A percentile compares a stretch with the other conserved stretches of the same genome.
Evolutionary conservation across 192 early-diverging fungal species (phyloP).

Genomic region (Entophlyctis helioformis): DNA sequence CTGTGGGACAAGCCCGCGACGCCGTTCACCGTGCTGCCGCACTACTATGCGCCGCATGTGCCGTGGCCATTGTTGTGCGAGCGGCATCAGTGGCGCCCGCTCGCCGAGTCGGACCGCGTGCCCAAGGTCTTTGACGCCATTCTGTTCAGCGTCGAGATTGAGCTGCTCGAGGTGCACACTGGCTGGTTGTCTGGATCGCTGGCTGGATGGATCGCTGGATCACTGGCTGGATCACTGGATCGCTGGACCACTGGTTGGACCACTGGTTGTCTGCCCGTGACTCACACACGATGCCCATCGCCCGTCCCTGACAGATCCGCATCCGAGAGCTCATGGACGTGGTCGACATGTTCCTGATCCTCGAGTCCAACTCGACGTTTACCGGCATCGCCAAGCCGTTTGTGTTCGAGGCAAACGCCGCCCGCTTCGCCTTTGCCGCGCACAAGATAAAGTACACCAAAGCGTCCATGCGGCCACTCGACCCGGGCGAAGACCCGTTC

Average conservation of each 20-base stretch:
- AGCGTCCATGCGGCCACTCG: conserved; percentile 10
- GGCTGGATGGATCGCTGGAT: too few species aligned
- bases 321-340: conserved; percentile 40
- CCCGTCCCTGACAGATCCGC: too few species aligned
- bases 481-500: conserved; percentile 26
- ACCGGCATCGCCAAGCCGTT: conserved; percentile 35
- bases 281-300: background rate
- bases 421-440: conserved; percentile 39
- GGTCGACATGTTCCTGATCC: conserved; percentile 47
- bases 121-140: conserved; percentile 41
- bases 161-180: conserved; percentile 55
- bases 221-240: too few species aligned
- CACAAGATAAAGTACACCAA: conserved; percentile 36
- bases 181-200: too few species aligned
- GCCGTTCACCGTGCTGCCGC: conserved; percentile 19
- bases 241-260: too few species aligned
- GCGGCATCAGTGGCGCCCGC: conserved; percentile 34
- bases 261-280: too few species aligned
- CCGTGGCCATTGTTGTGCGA: conserved; percentile 22
- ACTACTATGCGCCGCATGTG: conserved; percentile 32
- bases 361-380: conserved; percentile 44
- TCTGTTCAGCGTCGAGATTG: conserved; percentile 51
- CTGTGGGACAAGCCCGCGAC: conserved; percentile 24
- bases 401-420: conserved; percentile 25
- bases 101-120: background rate